Conservation (phyloP, 2,329 filamentous ascomycete genomes). For the Sporothrix humicola region DNA sequence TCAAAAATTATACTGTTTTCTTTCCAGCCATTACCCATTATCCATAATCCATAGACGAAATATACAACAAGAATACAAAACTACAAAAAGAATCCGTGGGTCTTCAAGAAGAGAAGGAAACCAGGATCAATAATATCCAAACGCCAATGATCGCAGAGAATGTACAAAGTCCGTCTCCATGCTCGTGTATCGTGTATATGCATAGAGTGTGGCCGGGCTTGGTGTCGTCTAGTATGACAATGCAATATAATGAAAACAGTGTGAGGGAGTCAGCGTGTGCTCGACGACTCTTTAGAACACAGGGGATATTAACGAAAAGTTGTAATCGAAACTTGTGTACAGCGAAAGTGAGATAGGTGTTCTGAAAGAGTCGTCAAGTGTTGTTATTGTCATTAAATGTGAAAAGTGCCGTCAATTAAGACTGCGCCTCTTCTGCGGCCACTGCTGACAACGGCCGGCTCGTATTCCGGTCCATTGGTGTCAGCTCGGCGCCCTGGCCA, state of each 20-base stretch:
- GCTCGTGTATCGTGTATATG: background rate
- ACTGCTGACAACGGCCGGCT: conserved; percentile 42
- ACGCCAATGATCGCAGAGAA: background rate
- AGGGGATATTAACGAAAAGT: background rate
- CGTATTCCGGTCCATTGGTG: conserved; percentile 50
- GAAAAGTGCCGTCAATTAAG: background rate
- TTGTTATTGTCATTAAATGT: no score
- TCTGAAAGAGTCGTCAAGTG: background rate
- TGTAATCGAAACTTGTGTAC: background rate
- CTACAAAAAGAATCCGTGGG: background rate
- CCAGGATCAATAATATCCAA: background rate
- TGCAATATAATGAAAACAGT: background rate
- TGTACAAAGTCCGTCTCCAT: background rate
- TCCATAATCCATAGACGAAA: background rate
- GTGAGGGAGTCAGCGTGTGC: background rate
- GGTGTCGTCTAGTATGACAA: background rate
- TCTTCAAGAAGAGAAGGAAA: background rate
- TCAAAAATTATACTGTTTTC: background rate
- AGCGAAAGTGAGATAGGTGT: background rate
- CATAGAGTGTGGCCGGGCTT: background rate
- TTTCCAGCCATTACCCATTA: background rate
- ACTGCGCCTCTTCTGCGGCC: conserved; percentile 39
- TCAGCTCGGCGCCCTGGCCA: conserved; percentile 73
- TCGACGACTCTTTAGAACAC: background rate
- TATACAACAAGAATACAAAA: background rate